Evolutionary conservation across 768 basidiomycete genomes (phyloP), one percentile per base, ranked within the genome.

Genomic region (Leccinum arenicola): DNA sequence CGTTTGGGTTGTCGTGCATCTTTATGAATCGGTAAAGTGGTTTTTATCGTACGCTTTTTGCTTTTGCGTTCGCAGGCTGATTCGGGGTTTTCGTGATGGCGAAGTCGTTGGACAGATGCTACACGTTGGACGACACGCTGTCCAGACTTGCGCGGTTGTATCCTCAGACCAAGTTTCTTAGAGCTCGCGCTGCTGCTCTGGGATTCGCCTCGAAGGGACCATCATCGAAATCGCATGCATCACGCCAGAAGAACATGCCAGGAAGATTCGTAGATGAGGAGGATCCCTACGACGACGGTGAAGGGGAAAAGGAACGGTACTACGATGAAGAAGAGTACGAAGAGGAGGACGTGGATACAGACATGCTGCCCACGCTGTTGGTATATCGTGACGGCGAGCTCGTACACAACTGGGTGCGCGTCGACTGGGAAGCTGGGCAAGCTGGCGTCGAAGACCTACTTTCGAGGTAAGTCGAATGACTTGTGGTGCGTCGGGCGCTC

Each of bases 331-430:
- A 76, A 25, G 80, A 78, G 4, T 75, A 76, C 45, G 78, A 79
- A 12, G 87, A 89, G 6, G 85, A 84, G 53, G 74, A 84, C 29
- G 85, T 91, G 45, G 90, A 92, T 65, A 81, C 86, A 4, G 90
- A 92, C 68, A 84, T 92, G 79, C 78, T 92, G 27, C 90, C 91
- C 0, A 91, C 90, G 1, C 70, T 91, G 68, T 79, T 91, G 12
- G 88, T 89, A 4, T 93, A 93, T 65, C 87, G 85, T 17, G 85
- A 83, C 58, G 90, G 91, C 17, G 84, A 91, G 61, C 82, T 93
- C n/a, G 83, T 91, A n/a, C 83, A 91, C 65, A 90, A 89, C 52
- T 93, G 91, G 91, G 88, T 93, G 9, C 80, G 91, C 25, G 90
- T 93, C 4, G 91, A 93, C 70, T 93, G 90, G 91, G 90, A 91